These are phyloP conservation scores for Amaranthus hypochondriacus DNA, from an alignment of 148 eudicot genomes.

Conservation along the genomic window DNA sequence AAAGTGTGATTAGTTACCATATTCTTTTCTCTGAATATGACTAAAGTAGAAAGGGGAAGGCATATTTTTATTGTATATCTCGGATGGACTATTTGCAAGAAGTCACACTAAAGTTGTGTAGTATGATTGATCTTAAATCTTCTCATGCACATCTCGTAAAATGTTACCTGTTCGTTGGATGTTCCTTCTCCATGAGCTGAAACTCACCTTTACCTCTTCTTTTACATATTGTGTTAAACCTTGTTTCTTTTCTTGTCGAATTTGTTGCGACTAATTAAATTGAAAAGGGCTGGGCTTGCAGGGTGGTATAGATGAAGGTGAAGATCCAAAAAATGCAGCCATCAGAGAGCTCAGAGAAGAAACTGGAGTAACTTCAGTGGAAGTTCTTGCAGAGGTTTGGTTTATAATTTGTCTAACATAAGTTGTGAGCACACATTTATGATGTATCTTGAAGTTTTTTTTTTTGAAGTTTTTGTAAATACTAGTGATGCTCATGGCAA, in stretches of 20 bases:
- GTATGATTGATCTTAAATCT: too few relatives aligned
- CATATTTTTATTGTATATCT: too few relatives aligned
- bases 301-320: constrained; percentile 91
- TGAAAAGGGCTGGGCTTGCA: constrained; percentile 22
- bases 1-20: too few relatives aligned
- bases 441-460: not conserved
- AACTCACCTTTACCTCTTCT: not conserved
- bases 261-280: not conserved
- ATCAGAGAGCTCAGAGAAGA: constrained; percentile 90
- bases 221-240: not conserved
- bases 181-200: not conserved
- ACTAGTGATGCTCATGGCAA: not conserved
- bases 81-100: too few relatives aligned
- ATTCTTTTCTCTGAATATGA: too few relatives aligned
- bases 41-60: too few relatives aligned
- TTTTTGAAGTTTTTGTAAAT: not conserved
- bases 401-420: constrained; percentile 12
- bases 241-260: not conserved
- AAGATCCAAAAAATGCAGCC: constrained; percentile 78
- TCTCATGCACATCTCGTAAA: too few relatives aligned
- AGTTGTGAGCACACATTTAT: not conserved
- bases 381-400: constrained; percentile 79
- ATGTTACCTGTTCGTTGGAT: too few relatives aligned
- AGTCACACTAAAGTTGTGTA: too few relatives aligned
- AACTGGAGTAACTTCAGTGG: constrained; percentile 85